Evolutionary conservation across 2,329 filamentous ascomycete genomes (phyloP).

Genomic region (Sporothrix brasiliensis): DNA sequence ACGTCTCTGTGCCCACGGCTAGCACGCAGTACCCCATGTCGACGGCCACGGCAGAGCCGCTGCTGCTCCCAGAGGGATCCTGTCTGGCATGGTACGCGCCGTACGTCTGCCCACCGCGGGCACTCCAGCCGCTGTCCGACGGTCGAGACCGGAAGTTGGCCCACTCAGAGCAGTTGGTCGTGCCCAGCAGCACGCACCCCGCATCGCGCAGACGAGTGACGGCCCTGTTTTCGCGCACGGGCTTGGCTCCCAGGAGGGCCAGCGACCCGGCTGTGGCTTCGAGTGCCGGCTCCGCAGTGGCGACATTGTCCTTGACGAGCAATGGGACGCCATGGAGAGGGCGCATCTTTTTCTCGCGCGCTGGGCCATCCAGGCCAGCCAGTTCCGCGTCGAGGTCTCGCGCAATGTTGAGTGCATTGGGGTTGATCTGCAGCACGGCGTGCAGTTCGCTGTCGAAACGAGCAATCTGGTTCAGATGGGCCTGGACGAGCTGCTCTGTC

Average conservation of each 20-base stretch:
- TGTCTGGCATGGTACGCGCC: slow-evolving; percentile 32
- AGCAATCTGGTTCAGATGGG: slow-evolving; percentile 41
- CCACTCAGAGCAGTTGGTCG: slow-evolving; percentile 35
- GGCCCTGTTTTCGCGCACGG: slow-evolving; percentile 37
- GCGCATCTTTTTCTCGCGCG: not conserved
- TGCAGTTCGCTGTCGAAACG: slow-evolving; percentile 44
- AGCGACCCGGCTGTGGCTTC: slow-evolving; percentile 64
- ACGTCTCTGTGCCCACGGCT: slow-evolving; percentile 65
- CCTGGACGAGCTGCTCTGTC: slow-evolving; percentile 45
- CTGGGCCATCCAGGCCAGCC: slow-evolving; percentile 34
- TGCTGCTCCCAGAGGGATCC: slow-evolving; percentile 60
- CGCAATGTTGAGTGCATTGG: slow-evolving; percentile 47
- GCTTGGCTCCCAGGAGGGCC: slow-evolving; percentile 50
- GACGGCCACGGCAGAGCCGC: slow-evolving; percentile 62
- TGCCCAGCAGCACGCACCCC: slow-evolving; percentile 33
- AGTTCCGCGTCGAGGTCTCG: slow-evolving; percentile 42
- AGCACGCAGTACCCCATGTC: slow-evolving; percentile 63
- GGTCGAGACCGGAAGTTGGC: slow-evolving; percentile 34
- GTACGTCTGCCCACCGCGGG: slow-evolving; percentile 35
- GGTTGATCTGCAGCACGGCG: slow-evolving; percentile 46
- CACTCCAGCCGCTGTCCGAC: slow-evolving; percentile 35
- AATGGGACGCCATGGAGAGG: slow-evolving; percentile 33
- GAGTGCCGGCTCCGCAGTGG: slow-evolving; percentile 54
- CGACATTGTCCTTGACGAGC: slow-evolving; percentile 64
- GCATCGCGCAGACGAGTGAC: slow-evolving; percentile 30